Conservation (phyloP, 192 early-diverging fungal species). For the Borealophlyctis nickersoniae region DNA sequence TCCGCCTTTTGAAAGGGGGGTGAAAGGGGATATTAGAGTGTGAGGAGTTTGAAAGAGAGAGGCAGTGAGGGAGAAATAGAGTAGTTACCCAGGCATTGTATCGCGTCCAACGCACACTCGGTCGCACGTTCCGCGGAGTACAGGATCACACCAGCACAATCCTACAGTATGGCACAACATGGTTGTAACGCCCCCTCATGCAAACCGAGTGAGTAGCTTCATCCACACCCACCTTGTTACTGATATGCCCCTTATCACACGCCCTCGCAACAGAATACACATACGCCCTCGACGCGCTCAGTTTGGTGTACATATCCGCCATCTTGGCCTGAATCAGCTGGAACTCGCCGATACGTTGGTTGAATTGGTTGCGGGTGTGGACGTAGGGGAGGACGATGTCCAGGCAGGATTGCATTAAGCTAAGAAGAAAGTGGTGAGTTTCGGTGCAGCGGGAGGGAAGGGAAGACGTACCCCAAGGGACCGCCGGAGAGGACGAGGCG, state of each 20-base stretch:
- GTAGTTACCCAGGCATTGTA: constrained; percentile 75
- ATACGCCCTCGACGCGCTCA: constrained; percentile 84
- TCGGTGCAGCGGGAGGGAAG: neutral
- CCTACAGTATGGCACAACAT: constrained; percentile 33
- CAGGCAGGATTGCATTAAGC: constrained; percentile 81
- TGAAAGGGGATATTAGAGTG: neutral
- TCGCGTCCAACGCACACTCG: constrained; percentile 87
- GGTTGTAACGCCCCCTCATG: neutral
- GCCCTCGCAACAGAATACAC: constrained; percentile 88
- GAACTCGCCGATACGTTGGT: constrained; percentile 78
- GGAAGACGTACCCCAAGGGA: constrained; percentile 64
- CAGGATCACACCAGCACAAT: constrained; percentile 91
- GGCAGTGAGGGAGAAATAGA: neutral
- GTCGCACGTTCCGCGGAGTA: constrained; percentile 93
- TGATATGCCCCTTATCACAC: constrained; percentile 73
- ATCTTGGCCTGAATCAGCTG: constrained; percentile 92
- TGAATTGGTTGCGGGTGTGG: constrained; percentile 85
- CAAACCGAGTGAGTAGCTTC: neutral
- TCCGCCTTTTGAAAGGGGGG: constrained; percentile 44
- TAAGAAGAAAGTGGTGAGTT: neutral
- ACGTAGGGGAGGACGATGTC: constrained; percentile 84
- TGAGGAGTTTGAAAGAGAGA: too few relatives aligned
- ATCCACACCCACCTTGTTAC: constrained; percentile 55
- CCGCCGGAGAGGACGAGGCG: constrained; percentile 87
- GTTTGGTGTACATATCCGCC: constrained; percentile 97